Conservation (phyloP, 768 basidiomycete species). For the Podaxis sp. region DNA sequence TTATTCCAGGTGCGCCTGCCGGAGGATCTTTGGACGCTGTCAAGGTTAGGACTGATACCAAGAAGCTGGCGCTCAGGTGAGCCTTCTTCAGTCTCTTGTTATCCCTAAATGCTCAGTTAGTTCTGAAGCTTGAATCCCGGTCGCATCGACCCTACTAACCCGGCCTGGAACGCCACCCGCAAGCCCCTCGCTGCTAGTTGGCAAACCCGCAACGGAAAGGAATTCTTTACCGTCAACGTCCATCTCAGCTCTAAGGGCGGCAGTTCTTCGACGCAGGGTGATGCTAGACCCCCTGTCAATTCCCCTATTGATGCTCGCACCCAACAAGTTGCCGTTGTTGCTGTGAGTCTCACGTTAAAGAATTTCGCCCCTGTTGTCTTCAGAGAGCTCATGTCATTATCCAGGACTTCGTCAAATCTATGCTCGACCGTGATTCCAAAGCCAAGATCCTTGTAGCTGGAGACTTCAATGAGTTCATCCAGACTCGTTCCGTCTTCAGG, state of each 20-base stretch:
- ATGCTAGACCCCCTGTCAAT: conserved; percentile 60
- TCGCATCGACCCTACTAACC: conserved; percentile 55
- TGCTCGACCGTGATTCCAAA: conserved; percentile 38
- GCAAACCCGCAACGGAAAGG: conserved; percentile 40
- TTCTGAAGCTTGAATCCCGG: conserved; percentile 56
- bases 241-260: conserved; percentile 60
- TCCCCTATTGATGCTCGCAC: conserved; percentile 44
- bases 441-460: conserved; percentile 56
- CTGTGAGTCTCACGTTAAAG: conserved; percentile 34
- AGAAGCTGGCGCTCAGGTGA: conserved; percentile 42
- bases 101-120: conserved; percentile 2
- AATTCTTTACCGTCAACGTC: conserved; percentile 58
- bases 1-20: conserved; percentile 42
- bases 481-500: conserved; percentile 50
- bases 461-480: conserved; percentile 61
- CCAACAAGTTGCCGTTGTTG: conserved; percentile 47
- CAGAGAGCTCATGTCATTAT: conserved; percentile 1
- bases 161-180: conserved; percentile 53
- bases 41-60: conserved; percentile 29
- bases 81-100: conserved; percentile 8
- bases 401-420: conserved; percentile 47
- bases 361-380: not conserved
- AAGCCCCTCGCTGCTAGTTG: conserved; percentile 63
- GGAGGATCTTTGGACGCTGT: conserved; percentile 50
- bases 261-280: conserved; percentile 51